phyloP scores from a whole-genome alignment of 371 early-diverging fungal genomes.

The Encephalitozoon hellem region DNA sequence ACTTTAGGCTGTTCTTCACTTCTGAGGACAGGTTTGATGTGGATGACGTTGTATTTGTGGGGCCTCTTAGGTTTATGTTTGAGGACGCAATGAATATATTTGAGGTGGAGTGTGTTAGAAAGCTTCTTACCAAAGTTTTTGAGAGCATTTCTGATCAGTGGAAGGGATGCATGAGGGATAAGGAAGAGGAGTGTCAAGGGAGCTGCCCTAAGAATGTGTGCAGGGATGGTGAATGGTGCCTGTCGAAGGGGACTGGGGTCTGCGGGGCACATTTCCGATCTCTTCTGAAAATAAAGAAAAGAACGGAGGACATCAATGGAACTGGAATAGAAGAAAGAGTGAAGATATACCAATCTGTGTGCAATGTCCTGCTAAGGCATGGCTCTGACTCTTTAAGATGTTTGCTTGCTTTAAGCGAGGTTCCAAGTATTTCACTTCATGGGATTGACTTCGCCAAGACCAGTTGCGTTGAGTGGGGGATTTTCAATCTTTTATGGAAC shows the following conservation, averaged over 20 bases:
- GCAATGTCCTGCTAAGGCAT: conserved; percentile 37
- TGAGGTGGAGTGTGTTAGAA: background rate
- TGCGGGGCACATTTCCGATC: conserved; percentile 9
- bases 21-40: background rate
- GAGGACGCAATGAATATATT: background rate
- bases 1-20: conserved; percentile 46
- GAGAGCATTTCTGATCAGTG: background rate
- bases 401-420: background rate
- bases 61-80: conserved; percentile 25
- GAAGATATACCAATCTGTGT: background rate
- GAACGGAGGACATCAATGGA: background rate
- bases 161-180: background rate
- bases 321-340: background rate
- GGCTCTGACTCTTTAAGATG: conserved; percentile 17
- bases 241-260: background rate
- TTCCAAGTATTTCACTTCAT: conserved; percentile 1
- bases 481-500: conserved; percentile 28
- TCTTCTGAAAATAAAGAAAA: background rate
- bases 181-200: background rate
- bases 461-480: background rate
- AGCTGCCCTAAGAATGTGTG: background rate
- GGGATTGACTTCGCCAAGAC: conserved; percentile 28
- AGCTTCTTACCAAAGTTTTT: background rate
- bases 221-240: background rate
- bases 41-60: conserved; percentile 32